Conservation (phyloP, 2,329 filamentous ascomycete species). For the Aspergillus clavatus region DNA sequence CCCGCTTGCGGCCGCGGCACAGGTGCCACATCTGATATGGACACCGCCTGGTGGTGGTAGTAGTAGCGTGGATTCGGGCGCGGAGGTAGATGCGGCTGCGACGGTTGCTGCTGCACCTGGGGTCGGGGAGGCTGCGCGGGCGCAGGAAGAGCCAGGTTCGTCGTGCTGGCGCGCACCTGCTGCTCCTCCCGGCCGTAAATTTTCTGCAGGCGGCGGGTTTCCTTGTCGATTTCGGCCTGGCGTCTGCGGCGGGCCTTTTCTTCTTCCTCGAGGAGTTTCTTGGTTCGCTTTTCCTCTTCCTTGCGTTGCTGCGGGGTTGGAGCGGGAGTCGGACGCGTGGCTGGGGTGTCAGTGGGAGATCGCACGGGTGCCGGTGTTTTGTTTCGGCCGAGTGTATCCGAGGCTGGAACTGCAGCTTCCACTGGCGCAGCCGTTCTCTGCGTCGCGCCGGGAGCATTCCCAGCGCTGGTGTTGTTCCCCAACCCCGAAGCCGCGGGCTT, state of each 20-base stretch:
- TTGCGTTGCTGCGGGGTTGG: constrained; percentile 32
- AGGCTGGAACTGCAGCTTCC: too few relatives aligned
- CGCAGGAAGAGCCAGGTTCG: constrained; percentile 8
- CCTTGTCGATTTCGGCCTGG: constrained; percentile 61
- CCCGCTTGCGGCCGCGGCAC: constrained; percentile 13
- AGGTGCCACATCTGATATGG: constrained; percentile 8
- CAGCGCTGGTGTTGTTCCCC: too few relatives aligned
- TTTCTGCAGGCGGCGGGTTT: constrained; percentile 67
- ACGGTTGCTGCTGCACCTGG: constrained; percentile 18
- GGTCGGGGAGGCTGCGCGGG: constrained; percentile 18
- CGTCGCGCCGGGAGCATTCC: too few relatives aligned
- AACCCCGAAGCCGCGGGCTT: neutral
- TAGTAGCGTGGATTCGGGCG: constrained; percentile 11
- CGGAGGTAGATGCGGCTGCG: constrained; percentile 12
- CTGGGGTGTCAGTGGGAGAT: neutral
- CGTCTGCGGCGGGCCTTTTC: constrained; percentile 46
- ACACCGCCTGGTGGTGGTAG: constrained; percentile 10
- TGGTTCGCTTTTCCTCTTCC: constrained; percentile 49
- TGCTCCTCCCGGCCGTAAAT: constrained; percentile 50
- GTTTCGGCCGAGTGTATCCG: too few relatives aligned
- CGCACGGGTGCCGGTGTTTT: too few relatives aligned
- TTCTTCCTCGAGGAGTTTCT: constrained; percentile 50
- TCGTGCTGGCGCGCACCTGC: constrained; percentile 22
- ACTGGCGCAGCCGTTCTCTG: too few relatives aligned
- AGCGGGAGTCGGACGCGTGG: constrained; percentile 5